Evolutionary conservation across 2,329 filamentous ascomycete genomes (phyloP), one percentile per base, ranked within the genome.

Genomic region (Phoma sp.): DNA sequence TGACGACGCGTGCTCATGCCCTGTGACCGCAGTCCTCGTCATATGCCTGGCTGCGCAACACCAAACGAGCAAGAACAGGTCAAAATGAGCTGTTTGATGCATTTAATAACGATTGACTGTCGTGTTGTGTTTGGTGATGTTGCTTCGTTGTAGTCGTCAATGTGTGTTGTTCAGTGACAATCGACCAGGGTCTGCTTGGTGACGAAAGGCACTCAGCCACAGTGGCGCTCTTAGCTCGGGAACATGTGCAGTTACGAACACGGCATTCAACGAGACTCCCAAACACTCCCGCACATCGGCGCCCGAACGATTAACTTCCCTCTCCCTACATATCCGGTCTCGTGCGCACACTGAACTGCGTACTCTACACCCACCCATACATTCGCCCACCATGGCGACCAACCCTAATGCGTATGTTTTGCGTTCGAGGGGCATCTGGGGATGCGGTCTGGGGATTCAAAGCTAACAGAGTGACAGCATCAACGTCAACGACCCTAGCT

Each of bases 401-500:
- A 76, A 74, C 60, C 73, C 74, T 54, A 74, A 74, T 71, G 74
- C 74, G 74, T 76, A 70, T 38, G 73, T 68, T 51, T 18, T 43
- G 46, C 32, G 28, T 51, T 54, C 39, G 53, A 56, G 53, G 47
- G 53, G 56, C 49, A 34, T 56, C 38, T 53, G 53, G 53, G 53
- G 53, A 45, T 48, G 43, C 53, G 43, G 48, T 42, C 53, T 52
- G 53, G 53, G 39, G 56, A n/a, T 57, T 23, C 49, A 68, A 54
- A 63, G 65, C 68, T 74, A 65, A 75, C 61, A 42, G 29, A 28
- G 21, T 34, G 61, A 64, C 72, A 89, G 86, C 67, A 87, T 89
- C 76, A 89, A 89, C 74, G 87, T 89, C 57, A 89, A 89, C 73
- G 87, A 89, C 69, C 87, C 87, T 21, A 81, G 81, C 62, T 80